Evolutionary conservation across 2,329 filamentous ascomycete genomes (phyloP), one percentile per base, ranked within the genome.

Genomic region (Lecanicillium sp.): DNA sequence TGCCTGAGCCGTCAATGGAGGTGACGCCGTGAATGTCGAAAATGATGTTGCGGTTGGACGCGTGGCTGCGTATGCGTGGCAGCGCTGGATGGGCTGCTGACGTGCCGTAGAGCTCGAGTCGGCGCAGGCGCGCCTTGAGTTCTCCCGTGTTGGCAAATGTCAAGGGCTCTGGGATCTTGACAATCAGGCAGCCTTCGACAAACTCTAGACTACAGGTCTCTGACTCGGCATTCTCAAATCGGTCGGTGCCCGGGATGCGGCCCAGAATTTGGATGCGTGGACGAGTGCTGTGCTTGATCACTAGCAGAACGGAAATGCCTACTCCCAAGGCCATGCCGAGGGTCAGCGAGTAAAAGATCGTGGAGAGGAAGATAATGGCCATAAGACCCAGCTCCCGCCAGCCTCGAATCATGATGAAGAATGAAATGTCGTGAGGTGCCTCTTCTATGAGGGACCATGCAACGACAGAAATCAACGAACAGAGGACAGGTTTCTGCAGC

Each of bases 21-120:
- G 89, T 95, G 3, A 98, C 92, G n/a, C 92, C 92, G 50, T 97
- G 90, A 7, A 97, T 88, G 57, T 98, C 92, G 53, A 98, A 97
- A 45, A 98, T 88, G 59, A 98, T 72, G 55, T 95, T 96, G 49
- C 80, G 77, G 57, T 96, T 96, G 52, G 86, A 81, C 44, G 90
- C 83, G n/a, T 79, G 74, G 18, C 74, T 69, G 4, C 89, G 75
- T 12, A 94, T 71, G 3, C 85, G 76, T 1, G 92, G 92, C 14
- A 96, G 69, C 0, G 89, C 89, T 0, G 92, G 92, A 52, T 97
- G 92, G 0, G 86, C 87, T 38, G 75, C 70, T 33, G 71, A 81
- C 0, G 87, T 90, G n/a, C 92, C 92, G 54, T 97, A 95, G 17
- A 88, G 74, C 60, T 97, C 92, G 2, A 98, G 71, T 6, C 92